These are phyloP conservation scores for Cucurbita maxima DNA, from an alignment of 306 rosid genomes.

Conservation along the genomic window DNA sequence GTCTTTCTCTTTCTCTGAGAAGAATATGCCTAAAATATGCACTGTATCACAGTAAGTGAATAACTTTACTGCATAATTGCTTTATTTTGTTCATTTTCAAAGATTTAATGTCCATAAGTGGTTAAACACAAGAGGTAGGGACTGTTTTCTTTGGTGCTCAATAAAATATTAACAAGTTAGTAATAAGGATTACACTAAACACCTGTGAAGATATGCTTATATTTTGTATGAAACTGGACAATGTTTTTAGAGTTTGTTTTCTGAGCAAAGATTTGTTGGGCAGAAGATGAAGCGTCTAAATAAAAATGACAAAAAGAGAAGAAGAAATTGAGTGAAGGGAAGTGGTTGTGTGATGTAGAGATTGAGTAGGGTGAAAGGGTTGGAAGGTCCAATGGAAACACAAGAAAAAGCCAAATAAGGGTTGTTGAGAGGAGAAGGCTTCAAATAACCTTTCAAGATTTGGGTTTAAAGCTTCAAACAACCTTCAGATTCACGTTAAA, in stretches of 20 bases:
- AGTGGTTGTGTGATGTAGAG: neutral
- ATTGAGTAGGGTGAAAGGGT: slow-evolving; percentile 7
- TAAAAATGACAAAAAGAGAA: neutral
- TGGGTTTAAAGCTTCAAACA: slow-evolving; percentile 1
- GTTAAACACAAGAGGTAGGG: neutral
- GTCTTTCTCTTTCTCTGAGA: neutral
- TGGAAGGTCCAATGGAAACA: neutral
- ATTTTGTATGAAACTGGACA: too few relatives aligned
- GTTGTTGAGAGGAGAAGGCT: neutral
- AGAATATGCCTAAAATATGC: neutral
- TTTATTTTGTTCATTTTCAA: neutral
- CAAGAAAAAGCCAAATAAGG: neutral
- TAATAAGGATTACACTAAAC: too few relatives aligned
- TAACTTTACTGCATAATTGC: neutral
- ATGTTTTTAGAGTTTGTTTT: too few relatives aligned
- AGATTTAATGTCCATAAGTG: neutral
- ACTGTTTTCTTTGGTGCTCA: neutral
- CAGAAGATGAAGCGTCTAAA: neutral
- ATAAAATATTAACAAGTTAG: too few relatives aligned
- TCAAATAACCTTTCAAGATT: neutral
- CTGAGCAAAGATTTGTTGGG: too few relatives aligned
- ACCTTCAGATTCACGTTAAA: neutral
- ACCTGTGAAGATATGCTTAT: too few relatives aligned
- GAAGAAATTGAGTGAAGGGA: neutral
- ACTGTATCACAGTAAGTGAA: neutral